Percentiles rank a stretch among this genome's conserved stretches.
Conservation (phyloP, 116 monocot species). For the Phalaenopsis hybrid region DNA sequence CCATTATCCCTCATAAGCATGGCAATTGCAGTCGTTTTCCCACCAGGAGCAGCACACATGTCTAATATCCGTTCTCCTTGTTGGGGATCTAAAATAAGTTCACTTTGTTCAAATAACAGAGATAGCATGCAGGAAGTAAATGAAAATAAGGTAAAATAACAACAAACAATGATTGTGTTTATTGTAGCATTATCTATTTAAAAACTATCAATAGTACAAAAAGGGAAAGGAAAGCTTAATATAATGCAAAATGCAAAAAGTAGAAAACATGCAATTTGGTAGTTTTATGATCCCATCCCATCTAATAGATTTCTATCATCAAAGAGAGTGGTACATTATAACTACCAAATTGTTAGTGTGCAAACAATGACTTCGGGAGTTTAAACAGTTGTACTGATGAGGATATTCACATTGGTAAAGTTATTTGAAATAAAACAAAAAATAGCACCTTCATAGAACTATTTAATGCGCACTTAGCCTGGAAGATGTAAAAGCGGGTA, state of each 20-base stretch:
- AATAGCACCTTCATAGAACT: too few relatives aligned
- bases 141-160: background rate
- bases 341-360: too few relatives aligned
- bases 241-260: background rate
- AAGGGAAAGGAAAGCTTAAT: background rate
- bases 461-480: too few relatives aligned
- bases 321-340: too few relatives aligned
- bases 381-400: too few relatives aligned
- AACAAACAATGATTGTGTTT: background rate
- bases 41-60: constrained; percentile 99
- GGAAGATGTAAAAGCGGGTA: too few relatives aligned
- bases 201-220: constrained; percentile 1
- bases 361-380: too few relatives aligned
- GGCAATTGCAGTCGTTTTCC: constrained; percentile 97
- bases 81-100: constrained; percentile 63
- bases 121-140: background rate
- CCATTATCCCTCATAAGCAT: constrained; percentile 89
- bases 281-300: too few relatives aligned
- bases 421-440: too few relatives aligned
- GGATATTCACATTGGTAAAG: too few relatives aligned
- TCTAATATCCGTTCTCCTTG: constrained; percentile 87
- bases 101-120: background rate
- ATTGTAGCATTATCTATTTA: background rate
- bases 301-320: too few relatives aligned
- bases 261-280: background rate